These are phyloP conservation scores for Haberlea rhodopensis DNA, from an alignment of 257 asterid species.

Conservation along the genomic window DNA sequence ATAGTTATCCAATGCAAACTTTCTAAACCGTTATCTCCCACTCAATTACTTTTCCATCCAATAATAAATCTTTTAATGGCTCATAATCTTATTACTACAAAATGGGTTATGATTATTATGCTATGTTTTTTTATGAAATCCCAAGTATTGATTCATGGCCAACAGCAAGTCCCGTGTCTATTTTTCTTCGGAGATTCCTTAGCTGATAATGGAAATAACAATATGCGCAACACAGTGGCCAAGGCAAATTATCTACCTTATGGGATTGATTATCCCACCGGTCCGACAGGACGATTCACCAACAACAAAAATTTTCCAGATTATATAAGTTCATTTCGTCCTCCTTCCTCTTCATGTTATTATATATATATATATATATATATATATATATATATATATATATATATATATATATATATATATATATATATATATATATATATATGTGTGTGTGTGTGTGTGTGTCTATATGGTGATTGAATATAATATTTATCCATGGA, in stretches of 20 bases:
- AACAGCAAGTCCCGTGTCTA: conserved; percentile 41
- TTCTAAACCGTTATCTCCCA: too few relatives aligned
- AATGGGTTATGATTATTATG: background rate
- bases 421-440: too few relatives aligned
- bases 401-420: too few relatives aligned
- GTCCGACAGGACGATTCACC: conserved; percentile 47
- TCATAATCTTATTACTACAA: background rate
- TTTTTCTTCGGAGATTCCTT: conserved; percentile 42
- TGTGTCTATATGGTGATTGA: too few relatives aligned
- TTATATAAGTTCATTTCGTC: conserved; percentile 28
- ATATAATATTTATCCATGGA: background rate
- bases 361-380: background rate
- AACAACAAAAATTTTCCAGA: conserved; percentile 39
- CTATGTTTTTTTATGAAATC: conserved; percentile 1
- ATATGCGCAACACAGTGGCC: conserved; percentile 25
- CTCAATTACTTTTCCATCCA: too few relatives aligned
- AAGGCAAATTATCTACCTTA: conserved; percentile 43
- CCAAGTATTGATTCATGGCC: background rate
- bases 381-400: too few relatives aligned
- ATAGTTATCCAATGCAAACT: too few relatives aligned
- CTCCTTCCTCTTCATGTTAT: background rate
- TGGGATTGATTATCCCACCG: conserved; percentile 44
- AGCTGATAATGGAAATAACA: conserved; percentile 49
- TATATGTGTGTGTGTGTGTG: too few relatives aligned
- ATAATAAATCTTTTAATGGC: background rate